Evolutionary conservation across 768 basidiomycete species (phyloP).

Genomic region (Baorangia bicolor): DNA sequence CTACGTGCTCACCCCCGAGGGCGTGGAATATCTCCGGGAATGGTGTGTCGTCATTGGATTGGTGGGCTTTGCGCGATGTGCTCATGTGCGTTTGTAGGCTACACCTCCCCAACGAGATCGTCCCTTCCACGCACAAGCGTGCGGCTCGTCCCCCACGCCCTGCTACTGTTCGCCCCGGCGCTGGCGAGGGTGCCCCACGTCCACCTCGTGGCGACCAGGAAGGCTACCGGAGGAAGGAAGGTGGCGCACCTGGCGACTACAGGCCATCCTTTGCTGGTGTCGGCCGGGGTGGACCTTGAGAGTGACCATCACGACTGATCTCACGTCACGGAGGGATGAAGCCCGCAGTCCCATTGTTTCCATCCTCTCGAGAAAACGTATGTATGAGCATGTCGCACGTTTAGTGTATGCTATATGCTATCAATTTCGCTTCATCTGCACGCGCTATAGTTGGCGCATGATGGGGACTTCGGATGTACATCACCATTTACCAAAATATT

Average conservation of each 20-base stretch:
- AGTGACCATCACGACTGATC: slow-evolving; percentile 32
- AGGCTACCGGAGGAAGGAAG: slow-evolving; percentile 87
- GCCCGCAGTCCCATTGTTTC: neutral
- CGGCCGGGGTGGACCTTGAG: slow-evolving; percentile 83
- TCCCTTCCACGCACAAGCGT: slow-evolving; percentile 97
- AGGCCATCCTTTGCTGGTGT: slow-evolving; percentile 87
- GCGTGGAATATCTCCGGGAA: slow-evolving; percentile 95
- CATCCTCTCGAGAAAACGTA: slow-evolving; percentile 14
- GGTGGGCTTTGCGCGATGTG: neutral
- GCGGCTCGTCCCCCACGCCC: slow-evolving; percentile 85
- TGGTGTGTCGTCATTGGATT: slow-evolving; percentile 43
- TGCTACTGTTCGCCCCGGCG: slow-evolving; percentile 67
- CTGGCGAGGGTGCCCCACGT: slow-evolving; percentile 79
- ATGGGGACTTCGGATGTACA: neutral
- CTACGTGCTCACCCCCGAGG: slow-evolving; percentile 95
- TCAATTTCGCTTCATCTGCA: neutral
- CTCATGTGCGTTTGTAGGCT: slow-evolving; percentile 52
- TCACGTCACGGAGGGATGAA: neutral
- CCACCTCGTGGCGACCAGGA: slow-evolving; percentile 87
- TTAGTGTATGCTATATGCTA: slow-evolving; percentile 27
- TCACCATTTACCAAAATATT: slow-evolving; percentile 41
- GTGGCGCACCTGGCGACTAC: slow-evolving; percentile 84
- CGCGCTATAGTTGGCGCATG: neutral
- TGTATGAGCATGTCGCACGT: slow-evolving; percentile 32
- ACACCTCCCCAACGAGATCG: slow-evolving; percentile 93